A percentile compares a stretch with the other conserved stretches of the same genome.
phyloP scores from a whole-genome alignment of 2,329 filamentous ascomycete genomes.

The Aureobasidium lini region DNA sequence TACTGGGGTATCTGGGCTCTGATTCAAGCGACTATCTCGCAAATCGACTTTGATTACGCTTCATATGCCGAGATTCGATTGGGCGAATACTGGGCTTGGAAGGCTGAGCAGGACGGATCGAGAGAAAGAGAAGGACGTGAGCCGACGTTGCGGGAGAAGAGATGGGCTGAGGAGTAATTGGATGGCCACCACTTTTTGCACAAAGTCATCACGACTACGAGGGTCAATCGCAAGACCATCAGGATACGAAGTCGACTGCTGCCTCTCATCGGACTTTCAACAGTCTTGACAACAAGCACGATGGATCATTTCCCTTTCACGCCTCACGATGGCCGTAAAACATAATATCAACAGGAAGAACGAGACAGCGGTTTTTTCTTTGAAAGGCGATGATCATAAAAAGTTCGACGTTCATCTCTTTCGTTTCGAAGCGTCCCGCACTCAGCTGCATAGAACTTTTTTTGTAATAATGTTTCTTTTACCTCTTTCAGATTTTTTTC shows the following conservation, averaged over 20 bases:
- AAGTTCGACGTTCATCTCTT: not conserved
- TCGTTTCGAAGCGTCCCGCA: not conserved
- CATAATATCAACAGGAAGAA: no score
- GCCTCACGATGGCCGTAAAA: no score
- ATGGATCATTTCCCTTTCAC: no score
- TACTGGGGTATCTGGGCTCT: slow-evolving; percentile 90
- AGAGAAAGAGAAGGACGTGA: slow-evolving; percentile 49
- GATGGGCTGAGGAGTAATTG: slow-evolving; percentile 57
- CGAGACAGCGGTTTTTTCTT: no score
- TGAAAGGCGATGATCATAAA: not conserved
- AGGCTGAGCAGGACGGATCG: slow-evolving; percentile 61
- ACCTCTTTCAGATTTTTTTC: not conserved
- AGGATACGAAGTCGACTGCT: no score
- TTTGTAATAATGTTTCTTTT: not conserved
- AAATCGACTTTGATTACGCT: slow-evolving; percentile 96
- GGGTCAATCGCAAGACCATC: no score
- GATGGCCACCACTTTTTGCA: no score
- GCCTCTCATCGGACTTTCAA: no score
- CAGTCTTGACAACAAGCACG: no score
- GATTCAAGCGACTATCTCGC: slow-evolving; percentile 88
- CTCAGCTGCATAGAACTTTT: not conserved
- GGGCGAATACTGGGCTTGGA: slow-evolving; percentile 90
- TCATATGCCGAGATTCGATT: slow-evolving; percentile 79
- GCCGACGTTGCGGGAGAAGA: slow-evolving; percentile 65
- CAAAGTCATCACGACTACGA: no score